A percentile compares a stretch with the other conserved stretches of the same genome.
phyloP scores from a whole-genome alignment of 176 grass and related monocot genomes.

The Bromus sterilis region DNA sequence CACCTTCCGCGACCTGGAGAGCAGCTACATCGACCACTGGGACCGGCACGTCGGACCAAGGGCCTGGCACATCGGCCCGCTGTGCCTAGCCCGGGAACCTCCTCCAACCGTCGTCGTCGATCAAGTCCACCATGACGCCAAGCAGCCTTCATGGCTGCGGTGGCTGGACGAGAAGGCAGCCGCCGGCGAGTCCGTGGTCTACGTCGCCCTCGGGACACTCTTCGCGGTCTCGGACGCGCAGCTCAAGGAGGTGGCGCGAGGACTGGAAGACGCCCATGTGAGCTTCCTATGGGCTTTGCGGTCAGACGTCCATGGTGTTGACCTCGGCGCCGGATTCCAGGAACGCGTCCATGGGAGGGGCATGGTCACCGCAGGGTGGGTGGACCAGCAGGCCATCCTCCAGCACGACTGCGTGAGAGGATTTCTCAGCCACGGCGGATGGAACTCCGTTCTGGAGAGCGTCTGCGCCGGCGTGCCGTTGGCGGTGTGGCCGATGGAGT shows the following conservation, averaged over 20 bases:
- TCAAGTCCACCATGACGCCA: neutral
- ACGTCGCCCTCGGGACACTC: neutral
- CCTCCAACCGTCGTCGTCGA: neutral
- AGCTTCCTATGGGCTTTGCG: slow-evolving; percentile 19
- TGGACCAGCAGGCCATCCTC: slow-evolving; percentile 18
- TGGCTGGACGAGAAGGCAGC: slow-evolving; percentile 30
- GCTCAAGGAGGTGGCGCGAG: neutral
- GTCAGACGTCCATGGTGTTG: neutral
- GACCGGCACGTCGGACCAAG: neutral
- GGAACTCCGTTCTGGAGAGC: slow-evolving; percentile 22
- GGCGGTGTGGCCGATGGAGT: slow-evolving; percentile 17
- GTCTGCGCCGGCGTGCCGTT: slow-evolving; percentile 18
- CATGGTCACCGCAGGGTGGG: slow-evolving; percentile 18
- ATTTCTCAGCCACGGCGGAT: slow-evolving; percentile 11
- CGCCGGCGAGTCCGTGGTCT: neutral
- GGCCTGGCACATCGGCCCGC: slow-evolving; percentile 11
- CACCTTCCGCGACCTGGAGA: slow-evolving; percentile 15
- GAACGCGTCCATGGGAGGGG: neutral
- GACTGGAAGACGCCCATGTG: neutral
- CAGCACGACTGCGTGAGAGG: neutral
- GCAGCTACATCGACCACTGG: slow-evolving; percentile 20
- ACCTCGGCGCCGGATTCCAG: neutral
- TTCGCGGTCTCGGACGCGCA: neutral
- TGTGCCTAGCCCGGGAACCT: neutral
- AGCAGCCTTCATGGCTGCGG: neutral